Base-by-base conservation (phyloP, 345 rosid genomes). In the Ailanthus altissimus region DNA sequence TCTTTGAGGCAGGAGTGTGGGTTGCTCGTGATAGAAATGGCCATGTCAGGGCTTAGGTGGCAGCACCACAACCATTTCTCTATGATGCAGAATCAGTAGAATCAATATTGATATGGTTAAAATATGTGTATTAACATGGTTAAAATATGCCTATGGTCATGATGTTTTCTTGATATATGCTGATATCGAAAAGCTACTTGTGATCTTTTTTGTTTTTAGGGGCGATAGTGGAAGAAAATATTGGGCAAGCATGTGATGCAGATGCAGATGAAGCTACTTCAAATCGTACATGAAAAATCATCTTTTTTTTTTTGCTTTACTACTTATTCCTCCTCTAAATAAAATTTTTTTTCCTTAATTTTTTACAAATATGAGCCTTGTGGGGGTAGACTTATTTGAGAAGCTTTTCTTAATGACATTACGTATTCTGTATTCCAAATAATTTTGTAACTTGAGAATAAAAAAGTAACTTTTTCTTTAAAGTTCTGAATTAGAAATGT, bases 21-120 rank as follows among this genome's bases (percentile, higher is more conserved):
- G 5, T 8, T 54, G 58, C 58, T 47, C 59, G 77, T 61, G 68
- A 53, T 45, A 32, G 38, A 18, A 50, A 43, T 42, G n/a, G 25
- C 53, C 76, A 73, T 53, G 60, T 42, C 38, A 46, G 20, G 8
- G 28, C 67, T 56, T 45, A 60, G 46, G 68, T 74, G 77, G 68
- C 77, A 74, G 10, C 68, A 45, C 3, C 3, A 16, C 25, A 25
- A 16, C 9, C 76, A 58, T 0, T 11, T 69, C 38, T 26, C 42
- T 23, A 42, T 58, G 23, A 72, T 23, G 42, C 36, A 58, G 14
- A 15, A 9, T 72, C 13, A 13, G 1, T 36, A 36, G 36, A 12
- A 26, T 32, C 38, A 32, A 1, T 32, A 25, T 67, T 46, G 38
- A 13, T 9, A 47, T 21, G 72, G 20, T 46, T 23, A 45, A 14